phyloP scores from a whole-genome alignment of 768 basidiomycete genomes.

The Leccinum aurantiacum region DNA sequence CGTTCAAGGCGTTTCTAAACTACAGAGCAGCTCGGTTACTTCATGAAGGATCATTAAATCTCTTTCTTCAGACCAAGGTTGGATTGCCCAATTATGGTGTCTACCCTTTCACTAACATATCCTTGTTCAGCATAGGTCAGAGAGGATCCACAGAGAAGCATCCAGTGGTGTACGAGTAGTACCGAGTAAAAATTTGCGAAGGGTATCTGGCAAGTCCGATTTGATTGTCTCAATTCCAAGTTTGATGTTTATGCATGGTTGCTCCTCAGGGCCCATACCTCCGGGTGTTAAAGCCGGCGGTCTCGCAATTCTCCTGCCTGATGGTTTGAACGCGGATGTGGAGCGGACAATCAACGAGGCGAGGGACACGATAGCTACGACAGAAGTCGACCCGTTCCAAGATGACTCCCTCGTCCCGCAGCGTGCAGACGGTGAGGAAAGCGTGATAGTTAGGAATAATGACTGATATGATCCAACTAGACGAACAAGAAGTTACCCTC shows the following conservation, averaged over 20 bases:
- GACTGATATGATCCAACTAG: background rate
- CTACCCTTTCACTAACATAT: no score
- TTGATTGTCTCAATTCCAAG: background rate
- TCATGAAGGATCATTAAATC: background rate
- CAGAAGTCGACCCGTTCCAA: background rate
- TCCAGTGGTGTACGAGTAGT: background rate
- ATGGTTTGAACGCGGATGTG: background rate
- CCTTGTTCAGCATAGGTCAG: slow-evolving; percentile 9
- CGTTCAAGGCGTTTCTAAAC: background rate
- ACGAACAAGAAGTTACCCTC: background rate
- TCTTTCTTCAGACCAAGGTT: slow-evolving; percentile 5
- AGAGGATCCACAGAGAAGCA: background rate
- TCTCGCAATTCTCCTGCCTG: background rate
- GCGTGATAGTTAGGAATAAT: background rate
- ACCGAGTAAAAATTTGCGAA: slow-evolving; percentile 2
- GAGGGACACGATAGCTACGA: background rate
- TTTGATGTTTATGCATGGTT: background rate
- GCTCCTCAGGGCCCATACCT: background rate
- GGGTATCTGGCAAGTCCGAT: background rate
- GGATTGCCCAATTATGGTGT: background rate
- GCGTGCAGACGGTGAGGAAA: slow-evolving; percentile 2
- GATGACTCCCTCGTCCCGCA: slow-evolving; percentile 4
- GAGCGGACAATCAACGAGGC: slow-evolving; percentile 1
- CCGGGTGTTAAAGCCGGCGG: background rate
- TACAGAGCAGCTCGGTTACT: slow-evolving; percentile 3